Base-by-base conservation (phyloP, 495 filamentous ascomycete species). In the Lophium mytilinum region DNA sequence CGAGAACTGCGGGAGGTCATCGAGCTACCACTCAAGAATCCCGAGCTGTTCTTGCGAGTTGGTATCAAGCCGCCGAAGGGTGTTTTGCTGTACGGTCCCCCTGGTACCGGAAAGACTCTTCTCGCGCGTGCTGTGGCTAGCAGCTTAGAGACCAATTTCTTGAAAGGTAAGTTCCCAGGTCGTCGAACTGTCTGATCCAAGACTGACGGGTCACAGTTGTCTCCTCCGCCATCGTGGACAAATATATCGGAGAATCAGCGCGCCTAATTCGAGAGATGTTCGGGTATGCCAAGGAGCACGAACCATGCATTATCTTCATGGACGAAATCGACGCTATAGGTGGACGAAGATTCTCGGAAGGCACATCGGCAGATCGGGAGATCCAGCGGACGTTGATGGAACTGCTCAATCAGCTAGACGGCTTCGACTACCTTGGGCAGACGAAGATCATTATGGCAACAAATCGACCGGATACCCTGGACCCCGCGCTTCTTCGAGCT, bases 361-460 rank as follows among this genome's bases (percentile, higher is more conserved):
- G 94, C 62, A 99, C 94, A 55, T 95, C 89, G 35, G 94, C 94
- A 21, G 94, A 99, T 76, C 86, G 94, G 62, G 94, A 99, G 72
- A 99, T 99, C 63, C 94, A 99, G 76, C 88, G 94, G 57, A 99
- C 94, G 39, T 78, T 99, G 58, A 99, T 99, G 94, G 94, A 99
- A 69, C 80, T 99, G 33, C 86, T 99, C 57, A 99, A 99, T 71
- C 94, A 99, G 71, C 83, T 99, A 45, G 94, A 99, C 71, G 94
- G 94, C 54, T 99, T 99, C 76, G 94, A 99, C 71, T 99, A 99
- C 72, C 79, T 99, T 5, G 94, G 94, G 55, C 95, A 96, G 80
- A 99, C 94, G 19, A 99, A 99, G 78, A 99, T 99, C 73, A 99
- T 97, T 76, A 99, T 99, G 94, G 94, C 94, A 30, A 99, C 94